Conservation (phyloP, 2,329 filamentous ascomycete genomes). For the Stagonosporopsis rhizophila region DNA sequence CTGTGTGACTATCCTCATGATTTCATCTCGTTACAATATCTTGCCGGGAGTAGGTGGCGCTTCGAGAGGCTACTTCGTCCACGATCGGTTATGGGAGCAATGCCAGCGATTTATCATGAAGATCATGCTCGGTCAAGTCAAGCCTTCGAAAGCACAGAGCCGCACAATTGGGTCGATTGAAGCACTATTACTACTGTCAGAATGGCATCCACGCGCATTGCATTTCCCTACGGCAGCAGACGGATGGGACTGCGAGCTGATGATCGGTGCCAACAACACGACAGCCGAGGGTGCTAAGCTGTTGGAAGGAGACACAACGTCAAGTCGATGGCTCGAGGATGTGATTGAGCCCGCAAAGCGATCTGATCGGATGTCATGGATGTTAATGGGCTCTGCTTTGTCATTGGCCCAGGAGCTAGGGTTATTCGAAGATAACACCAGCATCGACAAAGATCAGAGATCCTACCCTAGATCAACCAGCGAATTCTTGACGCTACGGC, state of each 20-base stretch:
- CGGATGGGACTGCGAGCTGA: conserved; percentile 63
- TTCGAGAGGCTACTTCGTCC: conserved; percentile 61
- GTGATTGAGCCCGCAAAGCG: conserved; percentile 62
- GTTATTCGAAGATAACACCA: conserved; percentile 55
- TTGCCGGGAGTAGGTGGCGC: conserved; percentile 50
- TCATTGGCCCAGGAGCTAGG: conserved; percentile 62
- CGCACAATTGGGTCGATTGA: conserved; percentile 62
- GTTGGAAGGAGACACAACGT: conserved; percentile 46
- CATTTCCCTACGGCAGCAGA: conserved; percentile 62
- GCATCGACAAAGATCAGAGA: conserved; percentile 45
- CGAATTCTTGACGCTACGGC: conserved; percentile 41
- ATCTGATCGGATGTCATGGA: conserved; percentile 68
- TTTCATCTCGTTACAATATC: conserved; percentile 60
- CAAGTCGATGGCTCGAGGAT: conserved; percentile 59
- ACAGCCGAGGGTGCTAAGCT: conserved; percentile 44
- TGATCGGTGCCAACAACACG: conserved; percentile 52
- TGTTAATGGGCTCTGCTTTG: conserved; percentile 62
- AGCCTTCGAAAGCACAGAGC: conserved; percentile 58
- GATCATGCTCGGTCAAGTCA: conserved; percentile 63
- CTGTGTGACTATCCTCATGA: conserved; percentile 62
- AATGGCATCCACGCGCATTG: conserved; percentile 64
- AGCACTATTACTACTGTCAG: conserved; percentile 61
- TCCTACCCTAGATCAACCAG: conserved; percentile 43
- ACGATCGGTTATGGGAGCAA: conserved; percentile 62
- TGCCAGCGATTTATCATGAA: conserved; percentile 62